Evolutionary conservation across 2,329 filamentous ascomycete species (phyloP), one percentile per base, ranked within the genome.

Genomic region (Sporothrix protearum): DNA sequence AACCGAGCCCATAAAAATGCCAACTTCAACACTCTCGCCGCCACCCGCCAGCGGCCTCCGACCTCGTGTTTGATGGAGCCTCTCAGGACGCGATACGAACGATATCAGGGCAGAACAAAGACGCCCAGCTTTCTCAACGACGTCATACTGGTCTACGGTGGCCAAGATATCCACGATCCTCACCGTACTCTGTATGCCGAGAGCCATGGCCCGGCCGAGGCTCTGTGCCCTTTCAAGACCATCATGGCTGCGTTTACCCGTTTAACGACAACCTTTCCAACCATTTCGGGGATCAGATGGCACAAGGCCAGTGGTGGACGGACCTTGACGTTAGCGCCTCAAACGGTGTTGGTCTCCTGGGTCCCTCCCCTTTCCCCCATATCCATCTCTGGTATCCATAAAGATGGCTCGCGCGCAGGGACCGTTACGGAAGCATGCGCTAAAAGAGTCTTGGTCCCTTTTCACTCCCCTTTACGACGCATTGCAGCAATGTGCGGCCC

Each of bases 401-500:
- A n/a, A 33, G 28, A 57, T 19, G 25, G 53, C 53, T 14, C 12
- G 42, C 59, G n/a, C 4, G 36, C 36, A 64, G 59, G 59, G 59
- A 64, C 59, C 36, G 22, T 64, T 63, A 63, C n/a, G 57, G 33
- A 63, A 63, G 57, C 9, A 57, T 57, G 14, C 53, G 28, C 53
- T 39, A 22, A 33, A 22, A 12, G 22, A 22, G 1, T 9, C 6
- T 61, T 61, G 55, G 53, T 36, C 25, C 10, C 28, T 33, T 57
- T 28, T 53, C n/a, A 14, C 14, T 47, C 42, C 14, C 42, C 14
- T 42, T 47, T 47, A 47, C 42, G 14, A 47, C 14, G 42, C 14
- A 47, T 57, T 59, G 5, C 55, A 59, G 55, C 28, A 33, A 36
- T 59, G 55, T 30, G 30, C 28, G 19, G 59, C 59, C 59, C 36